phyloP scores from a whole-genome alignment of 106 monocot species.

The Acorus calamus region DNA sequence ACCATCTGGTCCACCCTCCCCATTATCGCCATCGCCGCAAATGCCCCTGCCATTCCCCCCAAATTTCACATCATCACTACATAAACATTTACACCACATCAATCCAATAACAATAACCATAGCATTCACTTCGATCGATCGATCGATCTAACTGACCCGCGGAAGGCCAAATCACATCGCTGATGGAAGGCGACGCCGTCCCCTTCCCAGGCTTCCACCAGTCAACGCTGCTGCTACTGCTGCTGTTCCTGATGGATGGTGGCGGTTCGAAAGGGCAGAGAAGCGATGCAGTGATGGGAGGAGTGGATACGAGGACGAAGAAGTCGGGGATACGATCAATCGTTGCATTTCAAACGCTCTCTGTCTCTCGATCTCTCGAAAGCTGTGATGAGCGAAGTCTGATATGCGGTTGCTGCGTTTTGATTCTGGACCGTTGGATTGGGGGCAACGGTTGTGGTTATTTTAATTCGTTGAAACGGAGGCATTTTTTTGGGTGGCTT shows the following conservation, averaged over 20 bases:
- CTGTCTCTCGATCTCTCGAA: too few relatives aligned
- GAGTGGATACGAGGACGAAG: too few relatives aligned
- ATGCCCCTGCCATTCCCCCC: constrained; percentile 45
- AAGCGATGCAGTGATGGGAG: too few relatives aligned
- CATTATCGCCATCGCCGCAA: constrained; percentile 70
- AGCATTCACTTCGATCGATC: not conserved
- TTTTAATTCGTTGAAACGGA: too few relatives aligned
- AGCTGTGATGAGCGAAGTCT: too few relatives aligned
- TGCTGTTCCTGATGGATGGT: not conserved
- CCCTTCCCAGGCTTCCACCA: constrained; percentile 4
- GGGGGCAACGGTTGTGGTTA: too few relatives aligned
- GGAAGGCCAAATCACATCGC: constrained; percentile 77
- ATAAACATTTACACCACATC: not conserved
- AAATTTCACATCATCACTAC: not conserved
- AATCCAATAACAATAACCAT: not conserved
- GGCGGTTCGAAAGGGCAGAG: too few relatives aligned
- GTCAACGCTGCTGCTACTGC: constrained; percentile 17
- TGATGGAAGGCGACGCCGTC: constrained; percentile 20
- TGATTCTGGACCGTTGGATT: too few relatives aligned
- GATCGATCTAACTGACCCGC: constrained; percentile 29
- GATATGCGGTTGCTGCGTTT: too few relatives aligned
- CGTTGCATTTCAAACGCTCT: too few relatives aligned
- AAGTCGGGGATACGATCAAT: too few relatives aligned
- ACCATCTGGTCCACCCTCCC: constrained; percentile 68
- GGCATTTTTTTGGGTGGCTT: too few relatives aligned